These are phyloP conservation scores for Eragrostis curvula DNA, from an alignment of 176 grass and related monocot species.

Conservation along the genomic window DNA sequence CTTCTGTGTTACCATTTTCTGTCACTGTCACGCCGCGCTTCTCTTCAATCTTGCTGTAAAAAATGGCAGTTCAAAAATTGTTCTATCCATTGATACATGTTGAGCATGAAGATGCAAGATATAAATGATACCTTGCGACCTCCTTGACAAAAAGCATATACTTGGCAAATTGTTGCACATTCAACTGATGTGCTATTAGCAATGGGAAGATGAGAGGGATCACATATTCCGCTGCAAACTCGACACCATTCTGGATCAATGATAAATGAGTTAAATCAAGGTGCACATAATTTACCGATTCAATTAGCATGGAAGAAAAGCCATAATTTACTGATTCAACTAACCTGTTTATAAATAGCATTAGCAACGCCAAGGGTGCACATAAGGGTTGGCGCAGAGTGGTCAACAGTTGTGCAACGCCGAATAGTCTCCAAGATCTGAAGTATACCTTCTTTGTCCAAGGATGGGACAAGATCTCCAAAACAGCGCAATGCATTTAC, in stretches of 20 bases:
- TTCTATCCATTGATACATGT: constrained; percentile 12
- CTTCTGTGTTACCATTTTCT: constrained; percentile 60
- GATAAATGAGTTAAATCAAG: constrained; percentile 33
- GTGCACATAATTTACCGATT: background rate
- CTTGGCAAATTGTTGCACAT: constrained; percentile 98
- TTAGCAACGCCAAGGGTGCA: constrained; percentile 95
- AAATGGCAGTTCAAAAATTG: constrained; percentile 30
- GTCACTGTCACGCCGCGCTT: constrained; percentile 85
- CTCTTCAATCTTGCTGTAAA: constrained; percentile 97
- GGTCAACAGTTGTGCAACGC: constrained; percentile 93
- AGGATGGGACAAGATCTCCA: constrained; percentile 90
- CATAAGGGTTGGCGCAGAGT: constrained; percentile 94
- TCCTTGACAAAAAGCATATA: constrained; percentile 99
- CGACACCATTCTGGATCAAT: constrained; percentile 74
- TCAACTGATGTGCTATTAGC: constrained; percentile 86
- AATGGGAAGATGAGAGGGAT: constrained; percentile 89
- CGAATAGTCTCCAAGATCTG: constrained; percentile 84
- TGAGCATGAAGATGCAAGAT: constrained; percentile 28
- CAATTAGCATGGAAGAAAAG: background rate
- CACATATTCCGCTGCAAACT: constrained; percentile 86
- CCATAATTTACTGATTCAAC: constrained; percentile 16
- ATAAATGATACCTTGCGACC: constrained; percentile 78
- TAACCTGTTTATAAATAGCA: constrained; percentile 93
- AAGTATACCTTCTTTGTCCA: constrained; percentile 79
- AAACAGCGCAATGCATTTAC: constrained; percentile 97